Evolutionary conservation across 2,329 filamentous ascomycete species (phyloP), one percentile per base, ranked within the genome.

Genomic region (Aspergillus spinulosporus): DNA sequence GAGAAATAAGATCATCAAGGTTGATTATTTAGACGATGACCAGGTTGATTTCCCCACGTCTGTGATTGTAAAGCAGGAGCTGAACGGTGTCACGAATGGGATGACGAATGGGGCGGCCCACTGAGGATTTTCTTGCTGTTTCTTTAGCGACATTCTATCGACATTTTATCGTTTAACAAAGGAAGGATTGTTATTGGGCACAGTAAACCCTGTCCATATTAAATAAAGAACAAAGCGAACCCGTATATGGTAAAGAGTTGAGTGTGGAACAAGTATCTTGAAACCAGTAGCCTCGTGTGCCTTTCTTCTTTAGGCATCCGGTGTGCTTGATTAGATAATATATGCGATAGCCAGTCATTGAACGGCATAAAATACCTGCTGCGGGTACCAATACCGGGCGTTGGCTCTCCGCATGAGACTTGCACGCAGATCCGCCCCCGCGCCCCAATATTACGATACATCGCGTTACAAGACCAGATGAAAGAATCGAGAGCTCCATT

Each of bases 21-120:
- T 74, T 5, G 57, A 72, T 54, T 74, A 74, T 53, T 56, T 74
- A 28, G 65, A 73, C 48, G 70, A 72, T 54, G 66, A 72, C 14
- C 63, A 68, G 44, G 49, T 74, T 36, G 71, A 74, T 51, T 72
- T 70, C 55, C 72, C 72, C 3, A 44, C 34, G 26, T 45, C 52
- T 4, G 59, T 61, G 44, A 31, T 49, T 43, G 52, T 28, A 14
- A 43, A 52, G 37, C 21, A 32, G 39, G 28, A 15, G 14, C 43
- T 45, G 15, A 49, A 43, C 21, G 37, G 26, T 12, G 36, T 28
- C 5, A 37, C 34, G 34, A 37, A 37, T 12, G 34, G 34, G 11
- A 12, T 34, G 31, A 43, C 31, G 15, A 45, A 44, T 43, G 36
- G 45, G 5, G 28, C n/a, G 40, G 32, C 15, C 26, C 40, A 45